Base-by-base conservation (phyloP, 257 asterid species). In the Lithospermum erythrorhizon region DNA sequence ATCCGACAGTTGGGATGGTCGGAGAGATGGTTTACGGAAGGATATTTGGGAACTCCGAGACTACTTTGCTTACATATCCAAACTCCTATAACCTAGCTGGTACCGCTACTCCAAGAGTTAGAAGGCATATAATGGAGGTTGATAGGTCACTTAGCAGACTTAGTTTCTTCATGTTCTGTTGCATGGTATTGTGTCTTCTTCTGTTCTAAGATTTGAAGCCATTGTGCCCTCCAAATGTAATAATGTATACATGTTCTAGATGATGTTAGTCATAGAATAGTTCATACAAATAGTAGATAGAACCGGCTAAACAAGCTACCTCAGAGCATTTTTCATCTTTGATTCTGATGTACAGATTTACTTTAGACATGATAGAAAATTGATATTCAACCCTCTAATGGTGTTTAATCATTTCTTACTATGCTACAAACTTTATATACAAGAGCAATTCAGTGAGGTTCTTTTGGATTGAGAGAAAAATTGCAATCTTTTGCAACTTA, bases 71-170 rank as follows among this genome's bases (percentile, higher is more conserved):
- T 17, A 9, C 82, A 2, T 78, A 83, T 71, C 89, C 94, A 5
- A 78, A 75, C 58, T 68, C 87, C 18, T 84, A 81, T 62, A 68
- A 65, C 57, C 54, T 67, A 6, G 72, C 78, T 3, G 78, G 75
- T n/a, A 67, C 75, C 24, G 63, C 69, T 23, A 77, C 75, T 68
- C 86, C 84, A 1, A 78, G 95, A 71, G 55, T 76, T 32, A 70
- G 94, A 37, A 74, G 87, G 70, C 78, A 72, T 14, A 37, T 79
- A 56, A 54, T 68, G 80, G 71, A 76, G 72, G 72, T 72, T 19
- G 91, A 86, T 74, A 76, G 32, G 70, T 86, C 87, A 19, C 78
- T 86, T 2, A 66, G 82, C 70, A 80, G 95, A 65, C 66, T 83
- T 19, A 77, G 78, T 24, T 73, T 79, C 68, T 86, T 86, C 78